Evolutionary conservation across 2,329 filamentous ascomycete genomes (phyloP), one percentile per base, ranked within the genome.

Genomic region (Paraconiothyrium sp.): DNA sequence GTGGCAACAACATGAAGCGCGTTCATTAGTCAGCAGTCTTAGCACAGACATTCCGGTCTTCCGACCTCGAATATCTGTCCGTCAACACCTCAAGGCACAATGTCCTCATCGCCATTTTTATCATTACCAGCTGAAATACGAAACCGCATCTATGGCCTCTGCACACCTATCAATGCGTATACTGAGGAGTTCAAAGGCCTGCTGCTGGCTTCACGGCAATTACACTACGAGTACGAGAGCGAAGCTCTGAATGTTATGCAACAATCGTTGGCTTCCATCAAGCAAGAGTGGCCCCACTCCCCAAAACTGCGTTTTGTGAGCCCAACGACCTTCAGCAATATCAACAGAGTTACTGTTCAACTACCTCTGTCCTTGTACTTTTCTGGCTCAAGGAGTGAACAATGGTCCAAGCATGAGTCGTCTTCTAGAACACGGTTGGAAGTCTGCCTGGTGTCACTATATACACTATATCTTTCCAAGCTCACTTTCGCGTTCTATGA

Each of bases 321-420:
- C n/a, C 57, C 30, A n/a, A 20, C 34, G 0, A 46, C 20, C 5
- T 44, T 59, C 13, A 22, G 37, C 4, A 49, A 50, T 11, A 24
- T 63, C 2, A 16, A 32, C 3, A 37, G 24, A 24, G 24, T 63
- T 8, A 54, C 49, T 1, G 61, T 63, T 20, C 43, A 32, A 6
- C 43, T 63, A 43, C 61, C 61, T 3, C 30, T 54, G 2, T 60
- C 61, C 3, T 22, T 60, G 8, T 63, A 63, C 44, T 57, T 60
- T 44, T 48, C 57, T 27, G n/a, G 10, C 35, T n/a, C 34, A 3
- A 20, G 20, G 14, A 9, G 34, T 14, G 34, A 54, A 16, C 1
- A 30, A 5, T 41, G 35, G 35, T 32, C 30, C 16, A 11, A 44
- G 32, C 7, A 11, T 30, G n/a, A 39, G 3, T 43, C 24, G 6